Percentiles rank a stretch among this genome's conserved stretches.
These are phyloP conservation scores for Lasiodiplodia hormozganensis DNA, from an alignment of 2,329 filamentous ascomycete genomes.

Conservation along the genomic window DNA sequence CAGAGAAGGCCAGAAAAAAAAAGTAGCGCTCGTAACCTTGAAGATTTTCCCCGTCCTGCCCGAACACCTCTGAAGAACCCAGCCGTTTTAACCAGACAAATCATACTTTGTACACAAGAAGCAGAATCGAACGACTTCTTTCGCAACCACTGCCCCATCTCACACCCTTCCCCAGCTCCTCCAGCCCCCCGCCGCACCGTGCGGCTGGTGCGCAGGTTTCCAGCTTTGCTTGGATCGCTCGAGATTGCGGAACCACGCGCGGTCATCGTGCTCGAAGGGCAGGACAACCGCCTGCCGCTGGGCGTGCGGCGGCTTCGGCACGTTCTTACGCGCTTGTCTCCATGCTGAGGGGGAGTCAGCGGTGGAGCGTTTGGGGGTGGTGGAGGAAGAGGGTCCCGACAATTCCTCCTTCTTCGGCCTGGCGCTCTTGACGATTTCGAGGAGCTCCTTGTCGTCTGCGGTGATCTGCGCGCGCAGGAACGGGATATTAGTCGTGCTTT, in stretches of 20 bases:
- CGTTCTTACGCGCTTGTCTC: not conserved
- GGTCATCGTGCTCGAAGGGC: not conserved
- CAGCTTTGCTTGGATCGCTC: not conserved
- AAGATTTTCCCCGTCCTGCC: not conserved
- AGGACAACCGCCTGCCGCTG: slow-evolving; percentile 10
- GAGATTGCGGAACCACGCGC: not conserved
- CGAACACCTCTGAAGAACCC: not conserved
- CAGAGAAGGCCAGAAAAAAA: not conserved
- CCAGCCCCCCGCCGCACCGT: not conserved
- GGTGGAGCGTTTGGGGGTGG: not conserved
- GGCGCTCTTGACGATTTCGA: slow-evolving; percentile 66
- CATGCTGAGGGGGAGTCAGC: not conserved
- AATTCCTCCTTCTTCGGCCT: not conserved
- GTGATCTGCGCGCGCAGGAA: slow-evolving; percentile 89
- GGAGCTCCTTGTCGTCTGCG: slow-evolving; percentile 74
- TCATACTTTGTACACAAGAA: slow-evolving; percentile 6
- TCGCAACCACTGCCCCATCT: not conserved
- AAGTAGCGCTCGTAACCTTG: not conserved
- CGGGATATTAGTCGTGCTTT: slow-evolving; percentile 49
- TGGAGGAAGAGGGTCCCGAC: not conserved
- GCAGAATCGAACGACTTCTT: not conserved
- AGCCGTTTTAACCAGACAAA: not conserved
- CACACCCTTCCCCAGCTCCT: not conserved
- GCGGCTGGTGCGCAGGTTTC: not conserved
- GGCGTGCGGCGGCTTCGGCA: slow-evolving; percentile 9